Base-by-base conservation (phyloP, 106 monocot species). In the Amphibolis antarctica region DNA sequence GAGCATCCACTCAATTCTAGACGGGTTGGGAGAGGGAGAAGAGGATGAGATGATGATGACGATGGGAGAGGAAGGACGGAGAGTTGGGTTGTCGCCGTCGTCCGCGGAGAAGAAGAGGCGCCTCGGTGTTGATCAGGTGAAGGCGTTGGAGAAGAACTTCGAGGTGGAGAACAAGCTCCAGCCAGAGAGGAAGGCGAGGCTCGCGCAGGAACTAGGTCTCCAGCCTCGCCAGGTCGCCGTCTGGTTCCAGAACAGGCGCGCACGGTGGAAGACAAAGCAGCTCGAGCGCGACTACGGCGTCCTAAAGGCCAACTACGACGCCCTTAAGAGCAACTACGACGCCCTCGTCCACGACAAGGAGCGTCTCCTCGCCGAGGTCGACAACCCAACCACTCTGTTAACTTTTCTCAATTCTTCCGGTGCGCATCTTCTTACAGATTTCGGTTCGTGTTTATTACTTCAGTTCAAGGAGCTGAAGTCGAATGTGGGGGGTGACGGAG, bases 231-330 rank as follows among this genome's bases (percentile, higher is more conserved):
- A 88, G 69, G 85, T 93, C 26, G 88, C 92, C 20, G 80, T 93
- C 68, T 93, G 92, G 92, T 93, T 93, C 69, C 92, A 93, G 74
- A 93, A 93, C 82, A 77, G 92, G 27, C 82, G 92, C 9, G 92
- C 88, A 5, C 71, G 92, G 29, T 93, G 92, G 88, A 93, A 88
- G 74, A 85, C 85, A 44, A 93, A 88, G 78, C 82, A 83, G 63
- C 78, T 93, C 10, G 92, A 93, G 80, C 80, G 80, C n/a, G 88
- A 88, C 71, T 93, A 76, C 67, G 66, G 57, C 19, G 59, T 62
- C 4, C 82, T 93, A 52, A 82, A 79, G 66, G 26, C 73, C 21
- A 69, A 65, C 49, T 80, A 77, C 69, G 84, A 88, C 44, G 20
- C 46, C 24, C 78, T 92, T 21, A 72, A 63, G 6, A 20, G 36